Base-by-base conservation (phyloP, 805 yeast genomes). In the Naumovozyma dairenensis region DNA sequence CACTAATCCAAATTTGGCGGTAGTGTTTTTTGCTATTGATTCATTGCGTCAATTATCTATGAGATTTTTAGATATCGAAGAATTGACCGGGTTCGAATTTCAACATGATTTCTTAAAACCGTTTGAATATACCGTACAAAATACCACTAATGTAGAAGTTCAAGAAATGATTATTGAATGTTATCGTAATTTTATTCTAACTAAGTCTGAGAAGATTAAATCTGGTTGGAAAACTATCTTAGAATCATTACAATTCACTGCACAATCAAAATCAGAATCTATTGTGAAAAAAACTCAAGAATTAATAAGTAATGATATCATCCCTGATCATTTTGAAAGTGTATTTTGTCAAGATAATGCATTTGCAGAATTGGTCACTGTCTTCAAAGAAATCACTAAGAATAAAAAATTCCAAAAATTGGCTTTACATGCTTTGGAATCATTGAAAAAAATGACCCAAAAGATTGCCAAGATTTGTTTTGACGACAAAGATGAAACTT, bases 221-320 rank as follows among this genome's bases (percentile, higher is more conserved):
- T 86, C 96, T 14, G 99, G 99, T 29, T 92, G 99, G 99, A 74
- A 73, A 39, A 77, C 97, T 0, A 77, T 93, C 34, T 75, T 92
- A 49, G 80, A 76, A 17, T 80, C 84, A 2, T 71, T 89, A 42
- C 72, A 78, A 4, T 76, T 69, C 33, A 85, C 93, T 4, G 89
- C 94, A 3, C 63, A 62, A 31, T 52, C 59, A 15, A 59, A 62
- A 19, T 65, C 66, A 35, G 86, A 77, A 44, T 45, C 67, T 5
- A 62, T 81, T 39, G 87, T 84, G 1, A 51, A 60, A 27, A 75
- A 74, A 38, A 76, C 87, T 0, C 80, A 70, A 53, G 70, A 72
- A 19, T 66, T 80, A 51, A 73, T 79, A 4, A 42, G 53, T 28
- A 71, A 69, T 37, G 65, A 69, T 53, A 76, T 86, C 21, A 74